Base-by-base conservation (phyloP, 306 rosid genomes). In the Vachellia pachyceras region DNA sequence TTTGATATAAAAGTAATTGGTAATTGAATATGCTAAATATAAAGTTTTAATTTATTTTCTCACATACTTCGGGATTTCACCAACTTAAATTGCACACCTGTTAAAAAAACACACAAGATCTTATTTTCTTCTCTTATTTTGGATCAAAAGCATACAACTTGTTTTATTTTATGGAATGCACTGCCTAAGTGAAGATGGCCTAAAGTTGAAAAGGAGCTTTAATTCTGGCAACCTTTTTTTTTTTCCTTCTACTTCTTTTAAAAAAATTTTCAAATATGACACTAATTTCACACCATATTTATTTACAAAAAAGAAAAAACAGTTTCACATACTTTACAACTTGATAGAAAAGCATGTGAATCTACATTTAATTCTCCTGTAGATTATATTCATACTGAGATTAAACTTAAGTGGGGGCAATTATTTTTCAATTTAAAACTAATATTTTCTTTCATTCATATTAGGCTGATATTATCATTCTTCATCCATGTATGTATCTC, bases 311-410 rank as follows among this genome's bases (percentile, higher is more conserved):
- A 4, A 25, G 6, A 52, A 18, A 5, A 4, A 25, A 10, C 1
- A n/a, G 36, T 33, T 79, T n/a, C 73, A 44, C 55, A 65, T 11
- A 40, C 58, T 29, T 50, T 39, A 10, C 73, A 80, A 36, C 22
- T 64, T 20, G 3, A 15, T n/a, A 22, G 0, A 49, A 44, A 44
- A 45, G 54, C 54, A 11, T 14, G 54, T 47, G 54, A 15, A 47
- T 47, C 54, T 13, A 29, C 14, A 14, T 14, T 3, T 14, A 12
- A 14, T 47, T 47, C 54, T 29, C 1, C 33, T 0, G 33, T 0
- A 29, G 33, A 29, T 29, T 29, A 29, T 29, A 29, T 29, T 29
- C 33, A 29, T 1, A 29, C 33, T 29, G 33, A 2, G 33, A 29
- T 29, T 29, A 29, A 29, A 29, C 33, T 29, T 29, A 29, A 29